Evolutionary conservation across 257 asterid genomes (phyloP), one percentile per base, ranked within the genome.

Genomic region (Penstemon davidsonii): DNA sequence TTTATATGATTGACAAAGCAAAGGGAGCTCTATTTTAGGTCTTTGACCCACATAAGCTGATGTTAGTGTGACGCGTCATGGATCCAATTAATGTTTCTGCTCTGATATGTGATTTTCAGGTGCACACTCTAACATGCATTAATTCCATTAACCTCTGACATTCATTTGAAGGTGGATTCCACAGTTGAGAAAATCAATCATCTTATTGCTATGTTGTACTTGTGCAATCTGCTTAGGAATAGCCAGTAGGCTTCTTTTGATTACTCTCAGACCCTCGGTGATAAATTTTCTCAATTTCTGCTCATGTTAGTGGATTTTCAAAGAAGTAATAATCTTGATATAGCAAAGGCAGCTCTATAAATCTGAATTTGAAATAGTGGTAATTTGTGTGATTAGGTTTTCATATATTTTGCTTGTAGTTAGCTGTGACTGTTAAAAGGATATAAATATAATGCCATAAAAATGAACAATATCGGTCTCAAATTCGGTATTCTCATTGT

Each of bases 301-400:
- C 44, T 6, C 25, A 41, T 62, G 66, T 66, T 55, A 6, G 51
- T 64, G 58, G 13, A 10, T 5, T 50, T 73, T 18, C 49, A 40
- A 18, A 8, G 12, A 51, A 57, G 43, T 13, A 39, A 40, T 12
- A 51, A 12, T 44, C 56, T 61, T 47, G 62, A 67, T 54, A 54
- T 15, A 61, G 62, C 4, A 13, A 33, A 66, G 61, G 50, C 49
- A 66, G 50, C 50, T 60, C 9, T 60, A 43, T 12, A 43, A 45
- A 46, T 64, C 54, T 63, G 56, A 55, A 13, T 42, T 33, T 53
- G 11, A 37, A 15, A 39, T 45, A 52, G 25, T 44, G 50, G 47
- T 50, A 8, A 54, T 40, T 66, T 15, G 4, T 55, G n/a, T 13
- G 54, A 39, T n/a, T n/a, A 40, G 62, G 55, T 44, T 43, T n/a